Evolutionary conservation across 805 yeast species (phyloP), one percentile per base, ranked within the genome.

Genomic region (Maudiozyma bulderi): DNA sequence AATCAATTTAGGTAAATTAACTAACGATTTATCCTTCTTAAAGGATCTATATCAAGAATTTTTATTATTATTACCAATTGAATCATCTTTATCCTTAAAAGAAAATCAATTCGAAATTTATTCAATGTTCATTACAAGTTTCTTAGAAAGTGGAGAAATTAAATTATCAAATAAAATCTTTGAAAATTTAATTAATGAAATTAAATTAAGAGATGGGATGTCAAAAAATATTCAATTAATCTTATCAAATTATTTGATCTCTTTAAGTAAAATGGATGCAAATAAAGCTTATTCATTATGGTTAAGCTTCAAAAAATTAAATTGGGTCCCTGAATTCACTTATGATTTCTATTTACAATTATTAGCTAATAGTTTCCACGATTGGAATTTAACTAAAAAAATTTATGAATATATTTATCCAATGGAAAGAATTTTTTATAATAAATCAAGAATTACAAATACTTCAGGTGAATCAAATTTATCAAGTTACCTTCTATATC

Each of bases 151-250:
- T 42, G 76, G 74, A 40, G 76, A 81, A 53, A 54, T 72, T 37
- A 67, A 70, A 8, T 55, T 74, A 40, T 81, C 87, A 3, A 73
- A 83, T 1, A 70, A 74, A 50, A 73, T 82, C 49, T 65, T 84
- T 56, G 85, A 83, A 58, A 68, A 72, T 40, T 68, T 82, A 6
- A 61, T 83, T 40, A 55, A 69, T 0, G 75, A 76, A 43, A 72
- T 72, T 55, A 50, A 50, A 45, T 57, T 62, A 26, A 64, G 65
- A 45, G 60, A 62, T 37, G 67, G 69, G 11, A 57, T 60, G 15
- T 61, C 62, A 30, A 43, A 59, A 8, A 67, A 69, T 48, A 65
- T 77, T 26, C 67, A 75, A 1, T 46, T 62, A 41, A 58, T 79
- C 8, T 55, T 78, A 34, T 72, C 81, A 2, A 63, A 69, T 10